These are phyloP conservation scores for Cytospora mali DNA, from an alignment of 2,329 filamentous ascomycete genomes.

Conservation along the genomic window DNA sequence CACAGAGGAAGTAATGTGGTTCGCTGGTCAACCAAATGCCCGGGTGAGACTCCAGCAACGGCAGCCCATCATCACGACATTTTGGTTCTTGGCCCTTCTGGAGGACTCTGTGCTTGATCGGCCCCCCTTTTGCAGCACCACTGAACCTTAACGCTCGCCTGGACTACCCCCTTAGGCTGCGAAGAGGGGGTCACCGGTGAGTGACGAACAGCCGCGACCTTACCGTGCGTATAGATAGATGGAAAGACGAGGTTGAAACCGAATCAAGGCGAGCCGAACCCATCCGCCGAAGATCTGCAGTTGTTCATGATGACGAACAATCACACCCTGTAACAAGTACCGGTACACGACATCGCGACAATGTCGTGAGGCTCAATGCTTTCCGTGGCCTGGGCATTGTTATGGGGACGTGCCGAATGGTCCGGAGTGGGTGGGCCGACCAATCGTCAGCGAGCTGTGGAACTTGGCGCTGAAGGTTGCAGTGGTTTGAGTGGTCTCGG, in stretches of 20 bases:
- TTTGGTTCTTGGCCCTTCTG: neutral
- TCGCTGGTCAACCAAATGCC: neutral
- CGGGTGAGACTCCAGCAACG: neutral
- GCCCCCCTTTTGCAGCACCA: neutral
- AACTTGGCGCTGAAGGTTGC: slow-evolving; percentile 4
- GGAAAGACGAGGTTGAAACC: slow-evolving; percentile 7
- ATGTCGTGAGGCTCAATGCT: neutral
- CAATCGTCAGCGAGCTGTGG: neutral
- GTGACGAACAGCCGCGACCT: slow-evolving; percentile 13
- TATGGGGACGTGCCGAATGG: neutral
- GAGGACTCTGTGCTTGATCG: no score
- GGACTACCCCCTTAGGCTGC: neutral
- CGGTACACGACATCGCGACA: neutral
- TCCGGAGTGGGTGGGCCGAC: neutral
- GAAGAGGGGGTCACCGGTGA: neutral
- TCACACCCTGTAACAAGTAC: neutral
- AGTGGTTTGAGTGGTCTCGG: neutral
- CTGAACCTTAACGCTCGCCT: neutral
- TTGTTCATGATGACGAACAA: neutral
- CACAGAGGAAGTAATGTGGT: neutral
- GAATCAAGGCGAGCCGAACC: neutral
- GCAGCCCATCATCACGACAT: neutral
- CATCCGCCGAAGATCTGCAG: neutral
- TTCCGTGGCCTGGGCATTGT: neutral
- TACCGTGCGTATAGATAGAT: no score